Base-by-base conservation (phyloP, 1,284 basidiomycete genomes). In the Pisolithus thermaeus region DNA sequence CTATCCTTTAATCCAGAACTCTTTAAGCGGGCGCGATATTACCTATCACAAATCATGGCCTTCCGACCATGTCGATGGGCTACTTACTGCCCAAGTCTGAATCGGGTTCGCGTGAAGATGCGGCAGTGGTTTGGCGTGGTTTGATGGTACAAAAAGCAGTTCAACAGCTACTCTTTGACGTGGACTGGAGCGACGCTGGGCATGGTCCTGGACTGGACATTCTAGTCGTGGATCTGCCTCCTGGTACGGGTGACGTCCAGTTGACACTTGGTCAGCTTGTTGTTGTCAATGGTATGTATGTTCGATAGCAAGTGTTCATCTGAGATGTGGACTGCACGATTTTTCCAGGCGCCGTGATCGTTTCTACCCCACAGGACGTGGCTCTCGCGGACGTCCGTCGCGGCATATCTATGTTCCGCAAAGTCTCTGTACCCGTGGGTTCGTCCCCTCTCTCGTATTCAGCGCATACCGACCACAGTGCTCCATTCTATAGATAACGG, bases 111-210 rank as follows among this genome's bases (percentile, higher is more conserved):
- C 54, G 63, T 40, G 72, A 69, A 39, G 67, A 70, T 18, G 71
- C 70, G 36, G 84, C 93, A 0, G 80, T 98, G 18, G 92, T 96
- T 23, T 99, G 96, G 96, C 79, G 96, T 37, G 96, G 96, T 1
- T 81, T 98, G 46, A 98, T 99, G 96, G 97, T 99, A 2, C 95
- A 97, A 73, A 99, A 99, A 66, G 95, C 96, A 23, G 93, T 96
- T 0, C 96, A 98, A 68, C 92, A 99, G 66, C 76, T 99, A 0
- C 77, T 98, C 0, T 98, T 99, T 64, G 94, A 98, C 59, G 93
- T 98, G 2, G 96, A 98, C 66, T 99, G 97, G 96, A 70, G 76
- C 25, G 72, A 67, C 2, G 70, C 70, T 8, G 64, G 59, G 27
- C 55, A 67, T 47, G 68, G 69, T n/a, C 61, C 70, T 2, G 75